A percentile compares a stretch with the other conserved stretches of the same genome.
Evolutionary conservation across 208 protist genomes (phyloP).

Genomic region (Trypanosoma boissoni): DNA sequence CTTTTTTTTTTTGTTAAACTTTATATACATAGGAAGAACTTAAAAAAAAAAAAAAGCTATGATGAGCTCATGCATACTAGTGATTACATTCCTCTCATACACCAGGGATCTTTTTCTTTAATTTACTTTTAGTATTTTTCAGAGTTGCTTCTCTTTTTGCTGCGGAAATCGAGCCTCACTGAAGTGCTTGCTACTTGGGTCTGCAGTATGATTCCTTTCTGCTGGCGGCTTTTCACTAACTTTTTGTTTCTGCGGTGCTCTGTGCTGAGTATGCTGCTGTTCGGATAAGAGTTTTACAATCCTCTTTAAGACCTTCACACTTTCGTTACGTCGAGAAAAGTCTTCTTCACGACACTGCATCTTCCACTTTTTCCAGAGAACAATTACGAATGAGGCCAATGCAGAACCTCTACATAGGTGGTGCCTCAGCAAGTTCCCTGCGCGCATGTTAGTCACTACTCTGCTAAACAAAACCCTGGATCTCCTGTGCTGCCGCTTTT

Average conservation of each 20-base stretch:
- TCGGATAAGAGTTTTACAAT: constrained; percentile 13
- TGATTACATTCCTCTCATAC: no score
- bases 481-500: constrained; percentile 8
- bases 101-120: no score
- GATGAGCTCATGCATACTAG: no score
- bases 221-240: not conserved
- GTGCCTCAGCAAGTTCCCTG: constrained; percentile 7
- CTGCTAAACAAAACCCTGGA: not conserved
- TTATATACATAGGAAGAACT: no score
- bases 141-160: not conserved
- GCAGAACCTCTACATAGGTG: constrained; percentile 15
- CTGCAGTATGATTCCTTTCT: not conserved
- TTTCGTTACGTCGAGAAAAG: not conserved
- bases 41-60: no score
- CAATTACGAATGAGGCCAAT: constrained; percentile 16
- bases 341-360: constrained; percentile 4
- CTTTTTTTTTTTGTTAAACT: no score
- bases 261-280: not conserved
- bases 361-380: constrained; percentile 22
- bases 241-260: not conserved
- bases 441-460: constrained; percentile 22
- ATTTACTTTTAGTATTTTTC: no score
- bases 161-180: constrained; percentile 10
- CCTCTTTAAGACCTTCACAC: not conserved
- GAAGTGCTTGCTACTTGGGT: constrained; percentile 23